Evolutionary conservation across 441 rosid genomes (phyloP), one percentile per base, ranked within the genome.

Genomic region (Adansonia grandidieri): DNA sequence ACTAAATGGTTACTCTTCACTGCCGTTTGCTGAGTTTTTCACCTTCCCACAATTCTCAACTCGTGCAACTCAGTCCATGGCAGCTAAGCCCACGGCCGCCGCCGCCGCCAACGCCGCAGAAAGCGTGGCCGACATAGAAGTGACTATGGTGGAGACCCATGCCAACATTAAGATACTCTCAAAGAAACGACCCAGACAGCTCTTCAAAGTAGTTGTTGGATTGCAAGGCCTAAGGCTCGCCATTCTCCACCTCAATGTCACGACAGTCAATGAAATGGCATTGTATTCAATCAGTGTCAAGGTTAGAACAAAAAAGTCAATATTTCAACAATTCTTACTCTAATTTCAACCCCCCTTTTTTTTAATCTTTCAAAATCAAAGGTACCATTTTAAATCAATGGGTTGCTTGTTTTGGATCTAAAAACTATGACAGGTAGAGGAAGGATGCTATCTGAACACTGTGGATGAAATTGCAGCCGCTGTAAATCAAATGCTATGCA

Each of bases 391-490:
- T 5, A 11, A 6, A 57, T 9, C 7, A 5, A 37, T 42, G 28
- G 1, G 17, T 13, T 6, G 11, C 9, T 56, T 78, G 11, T 47
- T 48, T 28, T 37, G 0, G 9, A 11, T 65, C n/a, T 62, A 2
- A 6, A 70, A 28, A 50, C 53, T 28, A 15, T 37, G 54, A 56
- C 84, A 90, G 94, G 87, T 84, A 5, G 92, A 88, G 71, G 94
- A 91, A 82, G 90, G 88, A 20, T 79, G 92, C 82, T 87, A 84
- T 40, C n/a, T 89, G 74, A 87, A 71, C 47, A 85, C 90, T n/a
- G 89, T 86, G 66, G 92, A 89, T 48, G 94, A 89, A 77, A 85
- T 91, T 48, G 91, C 94, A 67, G 82, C 88, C 1, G 89, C 88
- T 28, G 84, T 87, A 47, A 85, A 89, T 76, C 85, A 88, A 77